Conservation (phyloP, 208 protist genomes). For the Vickermania spadyakhi region DNA sequence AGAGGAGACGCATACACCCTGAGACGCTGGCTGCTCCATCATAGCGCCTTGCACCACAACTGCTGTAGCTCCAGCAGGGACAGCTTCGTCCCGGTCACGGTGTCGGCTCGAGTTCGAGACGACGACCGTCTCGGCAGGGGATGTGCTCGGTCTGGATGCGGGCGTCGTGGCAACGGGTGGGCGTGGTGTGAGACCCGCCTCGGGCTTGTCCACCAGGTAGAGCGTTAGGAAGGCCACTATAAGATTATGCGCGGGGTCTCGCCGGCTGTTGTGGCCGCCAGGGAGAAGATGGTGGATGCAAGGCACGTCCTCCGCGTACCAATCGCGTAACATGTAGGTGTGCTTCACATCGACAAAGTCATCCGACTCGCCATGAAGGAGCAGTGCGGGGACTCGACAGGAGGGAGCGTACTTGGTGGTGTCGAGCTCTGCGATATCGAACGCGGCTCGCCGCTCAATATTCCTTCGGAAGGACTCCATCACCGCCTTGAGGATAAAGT, state of each 20-base stretch:
- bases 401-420: constrained; percentile 69
- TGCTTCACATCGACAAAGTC: constrained; percentile 86
- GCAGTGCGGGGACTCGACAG: constrained; percentile 79
- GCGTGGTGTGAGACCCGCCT: constrained; percentile 8
- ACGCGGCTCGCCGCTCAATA: constrained; percentile 81
- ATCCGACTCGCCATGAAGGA: constrained; percentile 89
- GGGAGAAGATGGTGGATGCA: constrained; percentile 69
- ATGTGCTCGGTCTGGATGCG: not conserved
- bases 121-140: too few relatives aligned
- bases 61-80: not conserved
- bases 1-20: not conserved
- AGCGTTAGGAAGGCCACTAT: constrained; percentile 78
- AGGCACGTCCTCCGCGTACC: constrained; percentile 24
- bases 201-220: constrained; percentile 66
- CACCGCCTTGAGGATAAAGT: constrained; percentile 55
- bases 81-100: not conserved
- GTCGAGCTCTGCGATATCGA: constrained; percentile 92
- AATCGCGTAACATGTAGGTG: constrained; percentile 47
- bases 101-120: too few relatives aligned
- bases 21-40: not conserved
- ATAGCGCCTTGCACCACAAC: not conserved
- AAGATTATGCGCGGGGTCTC: constrained; percentile 56
- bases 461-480: constrained; percentile 79
- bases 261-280: constrained; percentile 90
- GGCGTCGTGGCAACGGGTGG: not conserved